phyloP scores from a whole-genome alignment of 768 basidiomycete genomes.

The Pleurotus platypus region DNA sequence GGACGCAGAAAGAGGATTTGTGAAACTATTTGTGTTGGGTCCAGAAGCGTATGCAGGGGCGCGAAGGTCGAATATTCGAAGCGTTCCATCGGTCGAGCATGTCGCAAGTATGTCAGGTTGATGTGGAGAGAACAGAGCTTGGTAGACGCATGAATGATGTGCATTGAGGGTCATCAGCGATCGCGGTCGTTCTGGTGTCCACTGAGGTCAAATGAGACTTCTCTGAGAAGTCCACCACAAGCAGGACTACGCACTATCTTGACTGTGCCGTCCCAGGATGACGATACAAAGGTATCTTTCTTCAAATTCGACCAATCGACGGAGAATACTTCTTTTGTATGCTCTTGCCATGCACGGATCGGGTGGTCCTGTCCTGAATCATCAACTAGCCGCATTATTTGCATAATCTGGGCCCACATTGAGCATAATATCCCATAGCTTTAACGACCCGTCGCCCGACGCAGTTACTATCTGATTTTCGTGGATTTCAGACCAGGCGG shows the following conservation, averaged over 20 bases:
- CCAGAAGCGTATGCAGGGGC: constrained; percentile 55
- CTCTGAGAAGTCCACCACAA: not conserved
- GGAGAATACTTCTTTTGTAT: constrained; percentile 87
- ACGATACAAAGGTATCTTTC: constrained; percentile 83
- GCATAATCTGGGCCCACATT: constrained; percentile 47
- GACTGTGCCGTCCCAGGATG: constrained; percentile 89
- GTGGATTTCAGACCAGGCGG: constrained; percentile 94
- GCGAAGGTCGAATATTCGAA: constrained; percentile 81
- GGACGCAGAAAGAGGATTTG: constrained; percentile 64
- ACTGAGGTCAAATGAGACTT: constrained; percentile 42
- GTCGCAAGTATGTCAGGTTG: constrained; percentile 78
- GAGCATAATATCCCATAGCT: constrained; percentile 86
- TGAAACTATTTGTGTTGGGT: constrained; percentile 52
- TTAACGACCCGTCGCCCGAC: constrained; percentile 88
- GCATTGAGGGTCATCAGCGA: constrained; percentile 83
- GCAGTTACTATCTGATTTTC: constrained; percentile 90
- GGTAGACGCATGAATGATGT: constrained; percentile 83
- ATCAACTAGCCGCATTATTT: not conserved
- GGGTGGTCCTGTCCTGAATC: constrained; percentile 70
- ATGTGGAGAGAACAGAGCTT: constrained; percentile 91
- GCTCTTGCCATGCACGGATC: constrained; percentile 91
- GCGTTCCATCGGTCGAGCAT: constrained; percentile 82
- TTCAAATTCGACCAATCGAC: constrained; percentile 95
- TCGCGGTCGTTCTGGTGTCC: constrained; percentile 78
- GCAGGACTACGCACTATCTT: constrained; percentile 66